Percentiles rank a stretch among this genome's conserved stretches.
These are phyloP conservation scores for Arachis monticola DNA, from an alignment of 331 rosid genomes.

Conservation along the genomic window DNA sequence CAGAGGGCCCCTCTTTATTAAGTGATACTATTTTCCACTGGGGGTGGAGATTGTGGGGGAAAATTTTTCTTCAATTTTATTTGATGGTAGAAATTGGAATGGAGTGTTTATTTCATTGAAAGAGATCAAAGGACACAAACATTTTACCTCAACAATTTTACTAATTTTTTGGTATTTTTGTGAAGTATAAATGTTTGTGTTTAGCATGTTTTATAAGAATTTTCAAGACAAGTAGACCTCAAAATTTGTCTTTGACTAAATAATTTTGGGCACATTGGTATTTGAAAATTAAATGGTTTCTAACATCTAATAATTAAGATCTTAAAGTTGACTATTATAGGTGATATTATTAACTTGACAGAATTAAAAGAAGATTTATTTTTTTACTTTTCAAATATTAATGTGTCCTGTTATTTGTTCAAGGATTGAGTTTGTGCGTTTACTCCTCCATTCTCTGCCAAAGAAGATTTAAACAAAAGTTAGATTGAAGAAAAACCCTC, in stretches of 20 bases:
- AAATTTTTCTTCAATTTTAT: background rate
- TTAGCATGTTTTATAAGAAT: background rate
- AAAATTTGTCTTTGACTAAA: background rate
- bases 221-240: background rate
- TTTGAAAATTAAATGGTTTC: background rate
- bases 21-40: slow-evolving; percentile 20
- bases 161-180: background rate
- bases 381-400: background rate
- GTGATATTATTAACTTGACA: background rate
- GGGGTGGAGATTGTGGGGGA: slow-evolving; percentile 2
- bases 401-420: background rate
- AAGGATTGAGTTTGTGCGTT: background rate
- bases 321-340: background rate
- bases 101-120: background rate
- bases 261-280: background rate
- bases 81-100: too few relatives aligned
- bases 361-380: background rate
- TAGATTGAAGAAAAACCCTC: background rate
- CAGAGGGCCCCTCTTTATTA: slow-evolving; percentile 85
- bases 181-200: background rate
- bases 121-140: background rate
- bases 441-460: background rate
- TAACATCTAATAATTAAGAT: background rate
- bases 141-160: background rate
- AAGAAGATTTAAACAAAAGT: background rate